These are phyloP conservation scores for Cadophora malorum DNA, from an alignment of 2,329 filamentous ascomycete genomes.

Conservation along the genomic window DNA sequence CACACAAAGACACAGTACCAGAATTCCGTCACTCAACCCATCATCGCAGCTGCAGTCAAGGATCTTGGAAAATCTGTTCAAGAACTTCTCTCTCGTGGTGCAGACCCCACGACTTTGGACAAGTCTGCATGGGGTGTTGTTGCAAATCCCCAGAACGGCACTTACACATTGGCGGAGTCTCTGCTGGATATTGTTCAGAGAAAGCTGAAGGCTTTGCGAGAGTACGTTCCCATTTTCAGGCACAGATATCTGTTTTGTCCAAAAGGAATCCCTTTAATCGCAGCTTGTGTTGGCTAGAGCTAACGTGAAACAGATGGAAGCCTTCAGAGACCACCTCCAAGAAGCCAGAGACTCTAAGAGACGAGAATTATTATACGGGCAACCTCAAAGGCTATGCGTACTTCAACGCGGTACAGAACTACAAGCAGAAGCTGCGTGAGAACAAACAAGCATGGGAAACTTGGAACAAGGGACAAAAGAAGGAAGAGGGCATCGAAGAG, in stretches of 20 bases:
- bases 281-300: not conserved
- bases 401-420: slow-evolving; percentile 37
- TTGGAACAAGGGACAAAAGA: slow-evolving; percentile 47
- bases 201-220: slow-evolving; percentile 57
- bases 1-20: slow-evolving; percentile 57
- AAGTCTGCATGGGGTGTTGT: slow-evolving; percentile 48
- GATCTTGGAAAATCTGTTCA: slow-evolving; percentile 54
- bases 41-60: slow-evolving; percentile 64
- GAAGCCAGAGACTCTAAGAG: slow-evolving; percentile 45
- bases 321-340: slow-evolving; percentile 22
- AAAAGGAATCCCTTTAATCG: not conserved
- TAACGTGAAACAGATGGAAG: slow-evolving; percentile 26
- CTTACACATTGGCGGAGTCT: slow-evolving; percentile 51
- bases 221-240: slow-evolving; percentile 10
- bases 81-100: slow-evolving; percentile 67
- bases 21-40: slow-evolving; percentile 63
- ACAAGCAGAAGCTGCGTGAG: slow-evolving; percentile 22
- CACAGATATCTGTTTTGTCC: not conserved
- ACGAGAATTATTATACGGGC: slow-evolving; percentile 58
- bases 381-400: slow-evolving; percentile 64
- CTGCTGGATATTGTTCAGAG: slow-evolving; percentile 66
- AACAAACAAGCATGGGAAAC: slow-evolving; percentile 44
- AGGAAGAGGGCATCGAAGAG: slow-evolving; percentile 48
- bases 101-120: slow-evolving; percentile 68
- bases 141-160: slow-evolving; percentile 33